phyloP scores from a whole-genome alignment of 2,329 filamentous ascomycete genomes.

The Clonostachys rosea region DNA sequence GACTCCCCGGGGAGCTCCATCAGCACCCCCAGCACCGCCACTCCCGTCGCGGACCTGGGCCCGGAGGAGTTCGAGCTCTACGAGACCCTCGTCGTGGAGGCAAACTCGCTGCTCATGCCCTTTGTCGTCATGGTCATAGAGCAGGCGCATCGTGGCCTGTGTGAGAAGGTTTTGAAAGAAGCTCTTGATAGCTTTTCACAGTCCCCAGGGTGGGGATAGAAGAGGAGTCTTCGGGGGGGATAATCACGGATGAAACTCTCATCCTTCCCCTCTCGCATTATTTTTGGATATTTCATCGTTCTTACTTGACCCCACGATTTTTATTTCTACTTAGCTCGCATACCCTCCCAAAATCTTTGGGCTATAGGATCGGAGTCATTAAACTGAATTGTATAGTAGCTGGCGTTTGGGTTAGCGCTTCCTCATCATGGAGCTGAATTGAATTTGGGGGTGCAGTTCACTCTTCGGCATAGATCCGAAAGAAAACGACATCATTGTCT shows the following conservation, averaged over 20 bases:
- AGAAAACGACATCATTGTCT: too few species aligned
- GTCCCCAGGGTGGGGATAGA: not conserved
- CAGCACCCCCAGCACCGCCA: constrained; percentile 15
- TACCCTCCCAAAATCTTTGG: too few species aligned
- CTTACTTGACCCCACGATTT: too few species aligned
- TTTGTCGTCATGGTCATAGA: constrained; percentile 21
- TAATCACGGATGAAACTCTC: not conserved
- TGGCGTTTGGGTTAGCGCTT: too few species aligned
- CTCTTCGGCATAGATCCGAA: too few species aligned
- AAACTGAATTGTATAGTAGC: too few species aligned
- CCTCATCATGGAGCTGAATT: too few species aligned
- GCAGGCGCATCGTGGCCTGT: constrained; percentile 19
- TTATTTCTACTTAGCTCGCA: too few species aligned
- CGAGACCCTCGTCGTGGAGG: constrained; percentile 22
- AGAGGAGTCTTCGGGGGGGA: not conserved
- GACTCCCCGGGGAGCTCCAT: constrained; percentile 15
- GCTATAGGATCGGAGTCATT: too few species aligned
- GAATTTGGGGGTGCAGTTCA: too few species aligned
- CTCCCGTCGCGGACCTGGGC: constrained; percentile 8
- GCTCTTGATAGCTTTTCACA: constrained; percentile 11
- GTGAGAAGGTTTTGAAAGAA: constrained; percentile 21
- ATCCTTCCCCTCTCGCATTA: not conserved
- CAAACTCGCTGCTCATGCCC: constrained; percentile 26
- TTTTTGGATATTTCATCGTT: too few species aligned
- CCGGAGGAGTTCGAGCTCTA: constrained; percentile 22